A percentile compares a stretch with the other conserved stretches of the same genome.
Evolutionary conservation across 306 rosid genomes (phyloP).

Genomic region (Trifolium dubium): DNA sequence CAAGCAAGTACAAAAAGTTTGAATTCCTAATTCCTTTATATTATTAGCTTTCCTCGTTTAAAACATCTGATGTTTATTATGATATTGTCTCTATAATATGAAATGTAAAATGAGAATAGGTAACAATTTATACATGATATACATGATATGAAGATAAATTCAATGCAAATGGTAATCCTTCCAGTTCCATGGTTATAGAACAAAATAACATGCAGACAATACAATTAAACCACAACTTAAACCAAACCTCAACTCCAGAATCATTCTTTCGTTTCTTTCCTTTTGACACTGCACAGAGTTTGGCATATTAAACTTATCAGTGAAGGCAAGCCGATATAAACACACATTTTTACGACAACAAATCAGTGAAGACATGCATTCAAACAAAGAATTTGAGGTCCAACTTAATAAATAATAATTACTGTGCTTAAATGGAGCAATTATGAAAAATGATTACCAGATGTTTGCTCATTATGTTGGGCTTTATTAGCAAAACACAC

Average conservation of each 20-base stretch:
- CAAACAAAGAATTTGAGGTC: conserved; percentile 33
- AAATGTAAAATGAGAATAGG: conserved; percentile 16
- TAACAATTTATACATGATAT: conserved; percentile 28
- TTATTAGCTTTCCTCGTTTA: conserved; percentile 7
- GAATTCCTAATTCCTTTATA: conserved; percentile 29
- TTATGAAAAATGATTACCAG: conserved; percentile 12
- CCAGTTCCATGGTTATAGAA: conserved; percentile 14
- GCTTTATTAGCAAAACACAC: conserved; percentile 2
- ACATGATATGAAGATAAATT: conserved; percentile 15
- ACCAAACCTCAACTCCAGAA: conserved; percentile 71
- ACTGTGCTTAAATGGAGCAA: conserved; percentile 17
- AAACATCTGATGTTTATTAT: conserved; percentile 20
- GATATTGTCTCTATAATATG: conserved; percentile 21
- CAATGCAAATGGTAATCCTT: conserved; percentile 2
- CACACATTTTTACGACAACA: conserved; percentile 15
- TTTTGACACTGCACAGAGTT: conserved; percentile 64
- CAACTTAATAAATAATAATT: conserved; percentile 21
- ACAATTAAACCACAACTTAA: conserved; percentile 42
- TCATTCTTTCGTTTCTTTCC: conserved; percentile 89
- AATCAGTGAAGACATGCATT: conserved; percentile 21
- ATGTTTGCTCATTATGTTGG: background rate
- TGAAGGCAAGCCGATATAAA: conserved; percentile 23
- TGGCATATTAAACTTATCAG: conserved; percentile 36
- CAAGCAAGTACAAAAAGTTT: conserved; percentile 26
- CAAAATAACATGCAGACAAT: conserved; percentile 13